These are phyloP conservation scores for Pseudonitzschia pungens DNA, from an alignment of 108 stramenopile genomes.

Conservation along the genomic window DNA sequence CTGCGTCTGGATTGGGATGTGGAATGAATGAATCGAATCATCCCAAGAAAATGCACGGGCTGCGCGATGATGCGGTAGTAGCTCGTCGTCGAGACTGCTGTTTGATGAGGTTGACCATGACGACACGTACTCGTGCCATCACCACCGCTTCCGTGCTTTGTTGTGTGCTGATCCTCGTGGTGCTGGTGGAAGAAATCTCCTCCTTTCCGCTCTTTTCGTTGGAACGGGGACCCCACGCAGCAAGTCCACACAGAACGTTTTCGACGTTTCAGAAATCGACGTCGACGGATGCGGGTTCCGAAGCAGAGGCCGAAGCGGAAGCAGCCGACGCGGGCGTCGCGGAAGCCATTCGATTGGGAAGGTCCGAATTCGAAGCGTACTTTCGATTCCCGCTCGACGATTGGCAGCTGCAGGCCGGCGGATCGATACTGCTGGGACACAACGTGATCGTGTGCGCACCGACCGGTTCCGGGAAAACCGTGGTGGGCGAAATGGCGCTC, in stretches of 20 bases:
- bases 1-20: background rate
- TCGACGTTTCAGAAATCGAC: background rate
- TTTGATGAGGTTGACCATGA: background rate
- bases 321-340: background rate
- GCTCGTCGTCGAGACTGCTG: background rate
- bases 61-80: background rate
- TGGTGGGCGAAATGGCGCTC: conserved; percentile 88
- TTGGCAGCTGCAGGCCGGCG: conserved; percentile 64
- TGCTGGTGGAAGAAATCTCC: background rate
- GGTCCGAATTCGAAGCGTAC: conserved; percentile 41
- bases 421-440: conserved; percentile 48
- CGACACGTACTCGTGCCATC: too few relatives aligned
- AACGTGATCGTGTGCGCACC: conserved; percentile 95
- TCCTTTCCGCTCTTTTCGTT: conserved; percentile 3
- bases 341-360: conserved; percentile 29
- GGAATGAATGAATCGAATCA: too few relatives aligned
- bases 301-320: background rate
- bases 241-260: background rate
- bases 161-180: background rate
- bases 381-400: conserved; percentile 61
- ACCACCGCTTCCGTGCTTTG: background rate
- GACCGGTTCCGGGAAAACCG: conserved; percentile 86
- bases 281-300: background rate
- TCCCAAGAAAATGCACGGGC: background rate
- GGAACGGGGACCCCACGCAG: background rate